Base-by-base conservation (phyloP, 2,329 filamentous ascomycete genomes). In the Pyrenochaeta sp. region DNA sequence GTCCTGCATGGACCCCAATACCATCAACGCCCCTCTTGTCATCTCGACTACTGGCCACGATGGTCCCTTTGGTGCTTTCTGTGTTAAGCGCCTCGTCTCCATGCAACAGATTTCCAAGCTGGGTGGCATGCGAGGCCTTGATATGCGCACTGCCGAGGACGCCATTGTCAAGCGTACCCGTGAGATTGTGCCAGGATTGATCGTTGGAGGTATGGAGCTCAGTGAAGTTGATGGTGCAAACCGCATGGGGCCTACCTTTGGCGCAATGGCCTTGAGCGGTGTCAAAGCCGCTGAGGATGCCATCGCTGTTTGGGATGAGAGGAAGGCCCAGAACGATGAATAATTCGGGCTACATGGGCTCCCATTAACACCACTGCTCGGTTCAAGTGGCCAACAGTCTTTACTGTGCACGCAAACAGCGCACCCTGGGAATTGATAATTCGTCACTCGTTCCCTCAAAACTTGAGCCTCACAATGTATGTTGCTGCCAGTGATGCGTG, bases 1-100 rank as follows among this genome's bases (percentile, higher is more conserved):
- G 77, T 89, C 84, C 50, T 96, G 91, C 86, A 96, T 96, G 91
- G 92, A 96, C 72, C 91, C 91, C 58, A 96, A 94, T 83, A 96
- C 91, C 63, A 96, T 96, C 82, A 96, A 96, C 68, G 90, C 90
- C 0, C 90, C 91, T 1, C 73, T 96, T 46, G 79, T 96, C 66
- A 88, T 96, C 76, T 90, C 86, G 44, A 96, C 91, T 17, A 96
- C 91, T 0, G 92, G 91, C 36, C 91, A 96, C 64, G 91, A 96
- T 57, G 92, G 83, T 32, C 91, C 91, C 11, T 95, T 96, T 69
- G 92, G 91, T 32, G 91, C 91, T 35, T 96, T 96, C 78, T 88
- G 77, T 55, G 91, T 90, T 71, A 96, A 96, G 83, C 84, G 91
- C 35, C 86, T 96, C 27, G 91, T 95, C 34, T 89, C 86, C 72